These are phyloP conservation scores for Fusarium torulosum DNA, from an alignment of 2,329 filamentous ascomycete species.

Conservation along the genomic window DNA sequence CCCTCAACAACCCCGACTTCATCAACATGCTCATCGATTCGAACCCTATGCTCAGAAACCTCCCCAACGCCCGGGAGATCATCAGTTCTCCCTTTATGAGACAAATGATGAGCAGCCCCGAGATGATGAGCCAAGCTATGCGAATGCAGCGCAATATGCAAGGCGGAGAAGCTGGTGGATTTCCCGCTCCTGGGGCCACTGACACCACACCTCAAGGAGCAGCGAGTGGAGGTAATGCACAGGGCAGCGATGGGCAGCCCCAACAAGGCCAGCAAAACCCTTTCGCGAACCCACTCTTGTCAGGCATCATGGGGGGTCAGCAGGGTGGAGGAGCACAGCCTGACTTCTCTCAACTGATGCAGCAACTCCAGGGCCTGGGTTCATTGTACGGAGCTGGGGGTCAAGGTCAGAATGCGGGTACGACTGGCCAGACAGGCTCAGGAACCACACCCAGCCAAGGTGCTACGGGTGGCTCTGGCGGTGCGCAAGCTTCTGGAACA, in stretches of 20 bases:
- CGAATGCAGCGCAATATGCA: conserved; percentile 82
- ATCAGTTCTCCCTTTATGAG: conserved; percentile 90
- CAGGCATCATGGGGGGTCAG: conserved; percentile 41
- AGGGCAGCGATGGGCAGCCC: conserved; percentile 48
- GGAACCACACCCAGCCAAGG: conserved; percentile 48
- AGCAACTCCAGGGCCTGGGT: conserved; percentile 48
- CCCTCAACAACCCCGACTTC: conserved; percentile 93
- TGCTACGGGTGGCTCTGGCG: conserved; percentile 44
- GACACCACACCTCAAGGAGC: conserved; percentile 79
- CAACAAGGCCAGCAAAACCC: conserved; percentile 58
- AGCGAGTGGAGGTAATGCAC: conserved; percentile 49
- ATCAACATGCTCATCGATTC: conserved; percentile 94
- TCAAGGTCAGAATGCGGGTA: conserved; percentile 47
- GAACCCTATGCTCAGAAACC: conserved; percentile 83
- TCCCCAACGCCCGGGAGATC: conserved; percentile 84
- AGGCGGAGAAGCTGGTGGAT: conserved; percentile 68
- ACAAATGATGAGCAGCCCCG: conserved; percentile 92
- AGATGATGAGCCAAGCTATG: conserved; percentile 83
- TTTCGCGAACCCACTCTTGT: conserved; percentile 54
- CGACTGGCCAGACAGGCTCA: conserved; percentile 45
- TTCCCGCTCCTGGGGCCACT: conserved; percentile 92
- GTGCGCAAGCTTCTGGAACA: conserved; percentile 41
- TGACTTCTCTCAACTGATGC: conserved; percentile 40
- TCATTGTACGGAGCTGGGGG: conserved; percentile 49
- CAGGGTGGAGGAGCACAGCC: conserved; percentile 30